A percentile compares a stretch with the other conserved stretches of the same genome.
phyloP scores from a whole-genome alignment of 169 alveolate species.

The Theileria equi region DNA sequence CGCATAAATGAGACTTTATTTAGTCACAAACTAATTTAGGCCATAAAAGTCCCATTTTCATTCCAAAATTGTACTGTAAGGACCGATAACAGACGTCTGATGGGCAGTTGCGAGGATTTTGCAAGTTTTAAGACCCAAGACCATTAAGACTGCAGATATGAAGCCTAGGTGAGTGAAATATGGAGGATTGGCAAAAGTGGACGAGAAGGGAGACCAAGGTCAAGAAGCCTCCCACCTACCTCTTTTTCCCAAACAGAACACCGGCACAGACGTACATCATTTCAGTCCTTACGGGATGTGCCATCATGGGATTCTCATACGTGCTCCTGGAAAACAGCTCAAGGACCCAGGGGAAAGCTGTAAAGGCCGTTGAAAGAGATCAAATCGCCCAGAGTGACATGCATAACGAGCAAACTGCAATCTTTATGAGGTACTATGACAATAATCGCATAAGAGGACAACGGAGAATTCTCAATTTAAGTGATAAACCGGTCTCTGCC shows the following conservation, averaged over 20 bases:
- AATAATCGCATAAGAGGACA: not conserved
- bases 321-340: slow-evolving; percentile 13
- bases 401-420: too few relatives aligned
- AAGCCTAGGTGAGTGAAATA: too few relatives aligned
- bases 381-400: too few relatives aligned
- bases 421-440: not conserved
- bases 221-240: slow-evolving; percentile 31
- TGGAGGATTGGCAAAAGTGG: slow-evolving; percentile 69
- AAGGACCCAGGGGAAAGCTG: slow-evolving; percentile 6
- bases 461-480: not conserved
- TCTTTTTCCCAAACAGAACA: slow-evolving; percentile 57
- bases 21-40: too few relatives aligned
- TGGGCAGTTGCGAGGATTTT: too few relatives aligned
- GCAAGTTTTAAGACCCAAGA: too few relatives aligned
- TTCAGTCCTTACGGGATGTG: slow-evolving; percentile 35
- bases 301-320: slow-evolving; percentile 51
- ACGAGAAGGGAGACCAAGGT: slow-evolving; percentile 21
- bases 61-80: too few relatives aligned
- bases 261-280: slow-evolving; percentile 50
- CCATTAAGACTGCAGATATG: too few relatives aligned
- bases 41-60: too few relatives aligned
- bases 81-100: too few relatives aligned
- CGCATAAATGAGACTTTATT: too few relatives aligned
- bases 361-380: too few relatives aligned
- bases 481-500: slow-evolving; percentile 1